Evolutionary conservation across 169 alveolate genomes (phyloP), one percentile per base, ranked within the genome.

Genomic region (Eimeria brunetti): DNA sequence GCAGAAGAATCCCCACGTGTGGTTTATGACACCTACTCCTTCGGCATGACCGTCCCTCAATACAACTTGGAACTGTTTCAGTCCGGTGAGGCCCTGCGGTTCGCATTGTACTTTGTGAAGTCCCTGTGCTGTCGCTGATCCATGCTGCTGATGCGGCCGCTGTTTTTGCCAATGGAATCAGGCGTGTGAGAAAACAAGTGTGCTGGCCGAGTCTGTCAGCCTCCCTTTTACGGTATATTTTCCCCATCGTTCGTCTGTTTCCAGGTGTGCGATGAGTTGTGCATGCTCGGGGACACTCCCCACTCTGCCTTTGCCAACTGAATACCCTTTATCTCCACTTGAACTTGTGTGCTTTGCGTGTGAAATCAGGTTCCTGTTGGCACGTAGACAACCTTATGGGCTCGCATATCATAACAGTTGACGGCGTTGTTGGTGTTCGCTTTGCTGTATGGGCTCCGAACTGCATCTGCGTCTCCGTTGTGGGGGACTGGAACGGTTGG

Each of bases 401-500:
- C 2, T 95, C 97, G 22, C 97, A 97, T 80, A 44, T 89, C 69
- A 53, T 95, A 64, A 95, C 95, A 14, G 95, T 95, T 53, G 96
- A 96, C 78, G 98, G 97, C 83, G 96, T 92, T 18, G 88, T 41
- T 27, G 98, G 98, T 12, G 97, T 96, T 53, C 94, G 96, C 24
- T 97, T 97, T 80, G 91, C 97, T 27, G 98, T 97, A 24, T 97
- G 98, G 98, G 98, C 98, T 9, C 98, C 98, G 69, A 92, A 93
- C 41, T 96, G 97, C 53, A 81, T 73, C 44, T 89, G 76, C 71
- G 97, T 97, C 64, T 86, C 97, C 44, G 98, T 97, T 12, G 98
- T 97, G 51, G 98, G 98, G 18, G 97, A 96, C 91, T 97, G 98
- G 98, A 97, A 97, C 92, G 95, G 88, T 20, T 97, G 98, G 98